These are phyloP conservation scores for Pisolithus microcarpus DNA, from an alignment of 768 basidiomycete genomes.

Conservation along the genomic window DNA sequence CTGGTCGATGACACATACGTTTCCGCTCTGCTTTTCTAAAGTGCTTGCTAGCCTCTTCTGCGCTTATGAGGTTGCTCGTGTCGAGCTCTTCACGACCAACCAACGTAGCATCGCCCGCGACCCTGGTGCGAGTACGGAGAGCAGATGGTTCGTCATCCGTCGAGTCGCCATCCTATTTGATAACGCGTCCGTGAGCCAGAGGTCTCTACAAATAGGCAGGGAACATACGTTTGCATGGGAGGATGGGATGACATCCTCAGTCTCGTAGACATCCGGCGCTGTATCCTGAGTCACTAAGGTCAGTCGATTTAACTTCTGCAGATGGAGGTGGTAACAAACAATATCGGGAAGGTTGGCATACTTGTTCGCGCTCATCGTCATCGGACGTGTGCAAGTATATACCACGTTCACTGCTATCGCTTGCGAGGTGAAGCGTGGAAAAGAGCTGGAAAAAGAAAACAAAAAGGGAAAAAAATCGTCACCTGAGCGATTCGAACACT, in stretches of 20 bases:
- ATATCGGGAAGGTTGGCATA: constrained; percentile 91
- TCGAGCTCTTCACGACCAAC: constrained; percentile 63
- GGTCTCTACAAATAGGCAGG: background rate
- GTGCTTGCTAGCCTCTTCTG: constrained; percentile 60
- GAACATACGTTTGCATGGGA: constrained; percentile 44
- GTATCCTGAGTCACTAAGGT: constrained; percentile 54
- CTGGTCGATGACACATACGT: constrained; percentile 28
- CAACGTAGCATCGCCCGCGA: constrained; percentile 29
- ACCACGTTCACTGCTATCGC: too few species aligned
- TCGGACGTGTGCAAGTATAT: background rate
- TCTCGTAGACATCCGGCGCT: constrained; percentile 89
- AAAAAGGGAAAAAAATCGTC: constrained; percentile 31
- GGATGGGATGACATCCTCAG: constrained; percentile 65
- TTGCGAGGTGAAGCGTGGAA: too few species aligned
- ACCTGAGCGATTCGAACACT: constrained; percentile 59
- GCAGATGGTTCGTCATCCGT: constrained; percentile 57
- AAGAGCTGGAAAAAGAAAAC: too few species aligned
- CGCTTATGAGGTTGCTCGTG: constrained; percentile 50
- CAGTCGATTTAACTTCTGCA: background rate
- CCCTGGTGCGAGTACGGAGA: constrained; percentile 26
- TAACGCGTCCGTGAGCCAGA: constrained; percentile 1
- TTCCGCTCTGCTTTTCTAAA: constrained; percentile 69
- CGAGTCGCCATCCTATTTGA: constrained; percentile 49
- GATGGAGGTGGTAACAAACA: constrained; percentile 37
- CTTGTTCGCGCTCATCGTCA: constrained; percentile 59